Evolutionary conservation across 1,139 yeast genomes (phyloP), one percentile per base, ranked within the genome.

Genomic region (Saccharomyces hybrid): DNA sequence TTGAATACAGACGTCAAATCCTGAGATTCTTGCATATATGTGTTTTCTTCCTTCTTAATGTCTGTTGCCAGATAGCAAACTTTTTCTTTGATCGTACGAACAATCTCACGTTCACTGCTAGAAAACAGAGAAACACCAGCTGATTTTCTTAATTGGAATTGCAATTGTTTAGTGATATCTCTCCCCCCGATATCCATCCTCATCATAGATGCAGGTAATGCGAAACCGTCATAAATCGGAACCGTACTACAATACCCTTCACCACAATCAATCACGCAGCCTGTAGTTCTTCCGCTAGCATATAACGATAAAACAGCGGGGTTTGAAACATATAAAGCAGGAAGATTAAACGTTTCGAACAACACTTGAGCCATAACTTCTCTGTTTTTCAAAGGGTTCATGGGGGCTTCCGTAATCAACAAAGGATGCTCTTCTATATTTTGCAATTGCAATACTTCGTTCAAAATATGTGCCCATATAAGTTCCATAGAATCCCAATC

Each of bases 241-340:
- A 89, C 96, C 6, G 88, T 78, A 66, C 88, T 93, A 49, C 87
- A 81, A 26, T 89, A 96, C 3, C 97, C 97, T 67, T 91, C 98
- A 3, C 98, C 98, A 42, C 87, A 81, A 68, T 91, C 97, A n/a
- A 91, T 70, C 9, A 89, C 96, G 44, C 88, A 80, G 0, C 98
- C 98, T 0, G 96, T 90, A 2, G 97, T 91, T 61, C 90, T 75
- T 0, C 98, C 98, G 2, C 88, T 80, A 0, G 97, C 91, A 72
- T 91, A 91, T 38, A 91, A 73, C 2, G 97, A 81, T 53, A 91
- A 74, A 13, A 90, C 91, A 0, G 96, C 95, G 62, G 90, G 97
- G 49, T 88, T 79, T 2, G 90, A 81, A 16, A 89, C 74, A 67
- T 88, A 88, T n/a, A 89, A 65, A 7, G 97, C 91, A 1, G 97